Base-by-base conservation (phyloP, 2,329 filamentous ascomycete genomes). In the Aspergillus tubingensis region DNA sequence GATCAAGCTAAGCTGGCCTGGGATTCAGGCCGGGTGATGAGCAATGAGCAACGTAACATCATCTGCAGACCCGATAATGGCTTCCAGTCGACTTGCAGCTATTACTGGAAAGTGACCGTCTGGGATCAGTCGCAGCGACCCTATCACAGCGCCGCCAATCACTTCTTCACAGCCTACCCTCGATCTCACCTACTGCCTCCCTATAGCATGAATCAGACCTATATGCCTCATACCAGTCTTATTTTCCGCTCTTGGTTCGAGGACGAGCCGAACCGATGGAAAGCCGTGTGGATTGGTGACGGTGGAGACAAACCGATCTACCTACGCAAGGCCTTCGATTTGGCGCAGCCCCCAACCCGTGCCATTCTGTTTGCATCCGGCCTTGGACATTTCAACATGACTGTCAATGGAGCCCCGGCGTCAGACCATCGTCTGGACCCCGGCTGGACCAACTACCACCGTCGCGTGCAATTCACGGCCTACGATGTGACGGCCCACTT, bases 401-500 rank as follows among this genome's bases (percentile, higher is more conserved):
- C 54, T 13, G 51, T 69, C 13, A 69, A 69, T 38, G 66, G 67
- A 1, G 30, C 39, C 8, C 27, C 65, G 2, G 67, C 65, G 1
- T 69, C 67, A 2, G n/a, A 65, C 25, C 67, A 69, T 38, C 62
- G 63, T 8, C 61, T 69, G 10, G 67, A 69, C 54, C 67, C 67
- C 5, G 67, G 67, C 8, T 69, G 67, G 67, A 69, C 67, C 30
- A 67, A 68, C 48, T 69, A 69, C 17, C 67, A 69, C 41, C 61
- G 65, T 7, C 61, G 62, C 8, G 62, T 69, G 7, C 78, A 80
- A 8, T 81, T 77, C 49, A 77, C 79, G 1, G 76, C 72, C 2
- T 80, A 81, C 61, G 79, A 81, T 58, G 64, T 81, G 5, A 78
- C 78, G 4, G 49, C 65, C 2, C 69, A 72, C 10, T 57, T 80